phyloP scores from a whole-genome alignment of 2,329 filamentous ascomycete species.

The Nemania sp. region DNA sequence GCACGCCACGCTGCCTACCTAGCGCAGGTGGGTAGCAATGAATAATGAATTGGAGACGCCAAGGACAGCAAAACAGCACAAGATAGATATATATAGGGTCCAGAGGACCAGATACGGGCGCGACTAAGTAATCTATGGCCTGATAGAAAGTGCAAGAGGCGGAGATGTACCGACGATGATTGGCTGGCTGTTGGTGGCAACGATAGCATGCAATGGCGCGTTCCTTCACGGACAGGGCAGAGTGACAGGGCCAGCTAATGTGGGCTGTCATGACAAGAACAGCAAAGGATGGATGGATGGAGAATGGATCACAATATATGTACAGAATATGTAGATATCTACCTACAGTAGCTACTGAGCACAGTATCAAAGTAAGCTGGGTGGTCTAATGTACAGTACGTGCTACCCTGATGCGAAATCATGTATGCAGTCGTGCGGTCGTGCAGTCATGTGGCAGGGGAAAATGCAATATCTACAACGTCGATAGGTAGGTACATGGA shows the following conservation, averaged over 20 bases:
- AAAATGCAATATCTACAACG: neutral
- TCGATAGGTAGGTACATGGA: too few species aligned
- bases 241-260: neutral
- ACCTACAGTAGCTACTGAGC: too few species aligned
- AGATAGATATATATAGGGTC: neutral
- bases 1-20: conserved; percentile 22
- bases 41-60: conserved; percentile 34
- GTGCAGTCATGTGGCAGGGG: neutral
- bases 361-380: too few species aligned
- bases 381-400: too few species aligned
- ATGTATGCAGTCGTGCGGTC: too few species aligned
- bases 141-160: neutral
- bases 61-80: conserved; percentile 17
- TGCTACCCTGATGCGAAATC: too few species aligned
- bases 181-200: neutral
- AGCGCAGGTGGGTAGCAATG: conserved; percentile 24
- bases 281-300: neutral
- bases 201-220: conserved; percentile 5
- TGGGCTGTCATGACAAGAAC: neutral
- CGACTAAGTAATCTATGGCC: neutral
- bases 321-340: too few species aligned
- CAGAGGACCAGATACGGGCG: neutral
- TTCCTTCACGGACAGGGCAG: neutral
- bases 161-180: neutral
- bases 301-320: neutral